These are phyloP conservation scores for Rhizopus arrhizus DNA, from an alignment of 371 early-diverging fungal genomes.

Conservation along the genomic window DNA sequence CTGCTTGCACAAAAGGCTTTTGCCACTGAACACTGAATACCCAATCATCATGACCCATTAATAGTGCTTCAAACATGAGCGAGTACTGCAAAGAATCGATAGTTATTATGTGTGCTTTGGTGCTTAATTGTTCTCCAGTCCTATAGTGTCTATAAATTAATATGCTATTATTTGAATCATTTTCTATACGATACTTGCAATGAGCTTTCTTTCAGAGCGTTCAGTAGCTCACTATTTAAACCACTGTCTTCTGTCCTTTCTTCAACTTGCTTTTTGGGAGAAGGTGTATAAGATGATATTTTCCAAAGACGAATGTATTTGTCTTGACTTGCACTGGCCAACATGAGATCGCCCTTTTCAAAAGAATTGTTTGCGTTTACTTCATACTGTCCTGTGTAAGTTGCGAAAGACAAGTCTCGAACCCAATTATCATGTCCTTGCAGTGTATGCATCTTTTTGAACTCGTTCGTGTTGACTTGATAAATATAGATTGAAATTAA, in stretches of 20 bases:
- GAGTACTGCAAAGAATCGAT: slow-evolving; percentile 59
- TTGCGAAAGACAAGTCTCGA: slow-evolving; percentile 76
- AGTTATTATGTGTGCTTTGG: slow-evolving; percentile 75
- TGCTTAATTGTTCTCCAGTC: slow-evolving; percentile 69
- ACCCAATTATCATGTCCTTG: slow-evolving; percentile 96
- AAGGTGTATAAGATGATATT: slow-evolving; percentile 50
- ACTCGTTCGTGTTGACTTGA: slow-evolving; percentile 43
- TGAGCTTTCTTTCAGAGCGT: slow-evolving; percentile 55
- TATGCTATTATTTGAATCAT: neutral
- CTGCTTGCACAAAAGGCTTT: slow-evolving; percentile 36
- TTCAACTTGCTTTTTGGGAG: neutral
- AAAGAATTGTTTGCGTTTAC: slow-evolving; percentile 55
- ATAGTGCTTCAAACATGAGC: slow-evolving; percentile 83
- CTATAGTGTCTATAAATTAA: slow-evolving; percentile 21
- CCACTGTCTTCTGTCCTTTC: slow-evolving; percentile 16
- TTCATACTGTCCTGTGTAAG: slow-evolving; percentile 49
- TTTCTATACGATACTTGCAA: slow-evolving; percentile 37
- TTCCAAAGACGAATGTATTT: slow-evolving; percentile 92
- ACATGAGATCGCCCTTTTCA: slow-evolving; percentile 73
- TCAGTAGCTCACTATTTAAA: slow-evolving; percentile 50
- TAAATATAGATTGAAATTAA: slow-evolving; percentile 66
- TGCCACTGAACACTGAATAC: slow-evolving; percentile 87
- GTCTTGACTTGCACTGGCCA: slow-evolving; percentile 93
- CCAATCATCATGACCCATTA: slow-evolving; percentile 97
- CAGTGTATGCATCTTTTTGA: slow-evolving; percentile 65